These are phyloP conservation scores for Chalciporus chontae DNA, from an alignment of 768 basidiomycete species.

Conservation along the genomic window DNA sequence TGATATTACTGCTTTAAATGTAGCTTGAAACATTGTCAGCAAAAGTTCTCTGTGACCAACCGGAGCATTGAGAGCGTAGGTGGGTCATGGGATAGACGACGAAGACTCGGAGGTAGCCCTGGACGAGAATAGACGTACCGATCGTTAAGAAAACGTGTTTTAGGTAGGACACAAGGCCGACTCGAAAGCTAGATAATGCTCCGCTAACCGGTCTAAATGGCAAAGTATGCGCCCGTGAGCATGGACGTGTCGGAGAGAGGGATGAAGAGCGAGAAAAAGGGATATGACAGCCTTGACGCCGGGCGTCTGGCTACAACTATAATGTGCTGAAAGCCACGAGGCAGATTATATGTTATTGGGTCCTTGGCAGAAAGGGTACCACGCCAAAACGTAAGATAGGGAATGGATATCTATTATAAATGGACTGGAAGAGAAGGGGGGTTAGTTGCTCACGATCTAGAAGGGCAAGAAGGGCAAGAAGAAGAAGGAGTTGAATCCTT, in stretches of 20 bases:
- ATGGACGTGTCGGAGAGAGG: conserved; percentile 13
- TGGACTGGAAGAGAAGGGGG: too few species aligned
- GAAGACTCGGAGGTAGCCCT: conserved; percentile 4
- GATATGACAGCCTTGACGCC: conserved; percentile 9
- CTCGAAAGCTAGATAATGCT: neutral
- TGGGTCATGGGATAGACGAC: conserved; percentile 6
- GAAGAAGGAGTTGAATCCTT: neutral
- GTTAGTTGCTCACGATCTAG: too few species aligned
- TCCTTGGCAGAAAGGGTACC: conserved; percentile 4
- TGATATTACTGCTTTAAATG: conserved; percentile 12
- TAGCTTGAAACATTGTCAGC: conserved; percentile 18
- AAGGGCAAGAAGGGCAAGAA: neutral
- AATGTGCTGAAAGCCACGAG: conserved; percentile 15
- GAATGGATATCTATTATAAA: neutral
- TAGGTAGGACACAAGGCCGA: neutral
- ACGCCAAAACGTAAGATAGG: neutral
- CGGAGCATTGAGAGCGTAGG: neutral
- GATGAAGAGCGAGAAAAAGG: neutral
- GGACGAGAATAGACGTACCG: conserved; percentile 16
- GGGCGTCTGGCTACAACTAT: conserved; percentile 11
- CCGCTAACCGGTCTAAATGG: conserved; percentile 7
- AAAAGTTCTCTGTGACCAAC: conserved; percentile 16
- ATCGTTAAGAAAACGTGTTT: conserved; percentile 21
- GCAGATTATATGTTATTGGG: neutral
- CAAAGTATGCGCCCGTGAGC: conserved; percentile 11